Base-by-base conservation (phyloP, 148 eudicot species). In the Mesembryanthemum crystallinum region DNA sequence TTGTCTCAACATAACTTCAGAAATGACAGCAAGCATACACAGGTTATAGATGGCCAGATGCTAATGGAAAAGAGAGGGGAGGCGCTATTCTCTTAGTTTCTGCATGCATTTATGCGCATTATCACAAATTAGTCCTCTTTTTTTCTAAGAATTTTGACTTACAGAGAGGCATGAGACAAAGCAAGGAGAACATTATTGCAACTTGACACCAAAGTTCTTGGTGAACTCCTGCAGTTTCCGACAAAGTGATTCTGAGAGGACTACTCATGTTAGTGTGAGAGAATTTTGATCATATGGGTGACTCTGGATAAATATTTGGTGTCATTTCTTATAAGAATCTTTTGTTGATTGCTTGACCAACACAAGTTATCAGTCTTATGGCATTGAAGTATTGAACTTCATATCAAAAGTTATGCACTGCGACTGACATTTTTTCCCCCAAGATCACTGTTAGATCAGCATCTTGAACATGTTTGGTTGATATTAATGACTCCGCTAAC, bases 81-180 rank as follows among this genome's bases (percentile, higher is more conserved):
- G 57, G 57, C 51, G 30, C 51, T n/a, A 71, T 71, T 30, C 74
- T 71, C 33, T 24, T 7, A 24, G 51, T 64, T 72, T 72, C 3
- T 21, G 66, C 64, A 37, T 54, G 52, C 51, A 23, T 64, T 59
- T 28, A 57, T 64, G 75, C 20, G 52, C 65, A 13, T 35, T 24
- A 24, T 37, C 28, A 32, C 63, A 32, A 35, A 49, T 27, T 2
- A 60, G 67, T 60, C 57, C 28, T 73, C 76, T 67, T 67, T 62
- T 66, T 67, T 55, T 27, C 21, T 45, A 39, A 76, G 55, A 39
- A 67, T 58, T 62, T 76, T 69, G 42, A 67, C 78, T 67, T 20
- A 61, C 43, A 39, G 30, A 74, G 61, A 63, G n/a, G 60, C 60
- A 45, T 55, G 9, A n/a, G 60, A 0, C 43, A 43, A 51, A 66